Base-by-base conservation (phyloP, 306 rosid genomes). In the Casuarina cunninghamiana region DNA sequence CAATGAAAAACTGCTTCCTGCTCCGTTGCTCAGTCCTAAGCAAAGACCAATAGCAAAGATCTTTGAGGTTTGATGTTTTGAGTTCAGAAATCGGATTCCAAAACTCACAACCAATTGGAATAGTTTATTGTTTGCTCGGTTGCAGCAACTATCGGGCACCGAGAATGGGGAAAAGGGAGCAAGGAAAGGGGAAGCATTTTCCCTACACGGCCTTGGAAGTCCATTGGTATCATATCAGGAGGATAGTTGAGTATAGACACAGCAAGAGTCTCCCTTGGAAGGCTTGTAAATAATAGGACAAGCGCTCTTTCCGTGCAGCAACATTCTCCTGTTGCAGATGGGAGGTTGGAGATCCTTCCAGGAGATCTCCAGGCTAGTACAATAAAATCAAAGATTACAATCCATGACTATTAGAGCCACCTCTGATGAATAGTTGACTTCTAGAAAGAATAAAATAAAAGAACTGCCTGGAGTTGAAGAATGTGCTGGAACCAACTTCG, bases 71-170 rank as follows among this genome's bases (percentile, higher is more conserved):
- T 5, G 61, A 49, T 17, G 68, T 54, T 1, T 39, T 11, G 13
- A 1, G 82, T 35, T 42, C 48, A 74, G 3, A 69, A 65, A 78
- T 82, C 76, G 3, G 73, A 73, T 6, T 60, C 61, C 2, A 82
- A 16, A 41, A 43, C 58, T 55, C 26, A 12, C 57, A 68, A 12
- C 76, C 82, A 82, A 26, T 58, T 44, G 5, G 35, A 3, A 21
- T 55, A 57, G 72, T 32, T 11, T 44, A 57, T 2, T 35, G 76
- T 68, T 10, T 74, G 17, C 6, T 69, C 49, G 5, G 78, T 61
- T 65, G 49, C 44, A 35, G 73, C 69, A 37, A 49, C 58, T 12
- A 55, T 65, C 19, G 32, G 41, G 26, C 74, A 5, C 5, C 38
- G 55, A 70, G 41, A 46, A 16, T 44, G 41, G 19, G 21, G 26